A percentile compares a stretch with the other conserved stretches of the same genome.
phyloP scores from a whole-genome alignment of 1,139 yeast genomes.

The Candida pseudoviswanathii region DNA sequence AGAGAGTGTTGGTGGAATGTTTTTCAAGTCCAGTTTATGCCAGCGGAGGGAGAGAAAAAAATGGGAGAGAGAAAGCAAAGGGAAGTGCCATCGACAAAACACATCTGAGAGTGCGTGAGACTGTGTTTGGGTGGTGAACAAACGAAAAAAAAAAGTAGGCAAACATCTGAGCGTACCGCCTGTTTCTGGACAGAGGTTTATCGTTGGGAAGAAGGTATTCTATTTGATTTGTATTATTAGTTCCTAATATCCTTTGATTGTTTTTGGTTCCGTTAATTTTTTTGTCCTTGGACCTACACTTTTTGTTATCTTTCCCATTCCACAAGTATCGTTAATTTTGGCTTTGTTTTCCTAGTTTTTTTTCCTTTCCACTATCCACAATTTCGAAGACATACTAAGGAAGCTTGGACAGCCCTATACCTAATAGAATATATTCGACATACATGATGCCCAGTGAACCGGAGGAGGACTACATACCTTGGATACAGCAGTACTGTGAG shows the following conservation, averaged over 20 bases:
- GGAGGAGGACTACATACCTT: conserved; percentile 70
- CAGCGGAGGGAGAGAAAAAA: neutral
- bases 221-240: conserved; percentile 1
- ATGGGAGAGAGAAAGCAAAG: neutral
- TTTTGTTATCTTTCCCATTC: neutral
- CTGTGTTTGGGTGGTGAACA: neutral
- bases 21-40: too few species aligned
- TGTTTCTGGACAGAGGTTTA: neutral
- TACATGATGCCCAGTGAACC: conserved; percentile 43
- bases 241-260: neutral
- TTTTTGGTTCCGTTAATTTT: neutral
- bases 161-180: neutral
- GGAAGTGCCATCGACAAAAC: conserved; percentile 1
- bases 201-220: neutral
- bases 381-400: neutral
- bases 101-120: neutral
- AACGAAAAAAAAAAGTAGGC: neutral
- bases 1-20: too few species aligned
- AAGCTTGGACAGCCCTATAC: conserved; percentile 35
- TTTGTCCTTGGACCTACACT: neutral
- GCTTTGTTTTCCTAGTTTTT: neutral
- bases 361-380: neutral
- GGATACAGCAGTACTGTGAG: conserved; percentile 90
- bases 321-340: neutral
- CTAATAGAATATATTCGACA: neutral